phyloP scores from a whole-genome alignment of 1,139 yeast species.

The Pichia sp. region DNA sequence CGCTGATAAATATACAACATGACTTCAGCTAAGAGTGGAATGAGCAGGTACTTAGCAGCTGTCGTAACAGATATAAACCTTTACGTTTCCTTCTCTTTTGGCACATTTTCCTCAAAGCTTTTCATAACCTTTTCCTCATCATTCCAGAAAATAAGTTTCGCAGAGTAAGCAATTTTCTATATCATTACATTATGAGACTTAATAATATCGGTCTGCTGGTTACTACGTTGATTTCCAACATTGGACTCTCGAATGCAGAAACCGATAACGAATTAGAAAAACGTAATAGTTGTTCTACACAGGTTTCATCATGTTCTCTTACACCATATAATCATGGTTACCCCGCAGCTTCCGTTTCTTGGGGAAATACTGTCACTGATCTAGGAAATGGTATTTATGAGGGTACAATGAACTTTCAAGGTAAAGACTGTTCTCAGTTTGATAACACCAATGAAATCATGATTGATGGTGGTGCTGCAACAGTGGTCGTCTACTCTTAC shows the following conservation, averaged over 20 bases:
- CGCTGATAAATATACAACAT: no score
- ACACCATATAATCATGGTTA: constrained; percentile 14
- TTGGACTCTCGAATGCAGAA: neutral
- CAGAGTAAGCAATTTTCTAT: neutral
- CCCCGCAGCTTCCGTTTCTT: constrained; percentile 27
- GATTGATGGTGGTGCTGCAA: constrained; percentile 28
- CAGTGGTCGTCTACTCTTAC: constrained; percentile 27
- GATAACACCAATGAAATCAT: constrained; percentile 29
- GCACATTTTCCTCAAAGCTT: no score
- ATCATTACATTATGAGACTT: neutral
- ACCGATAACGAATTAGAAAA: constrained; percentile 5
- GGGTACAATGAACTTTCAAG: constrained; percentile 29
- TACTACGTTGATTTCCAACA: neutral
- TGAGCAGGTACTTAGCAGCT: no score
- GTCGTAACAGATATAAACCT: no score
- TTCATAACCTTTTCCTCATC: no score
- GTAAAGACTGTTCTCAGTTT: constrained; percentile 22
- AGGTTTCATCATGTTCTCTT: constrained; percentile 8
- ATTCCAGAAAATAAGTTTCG: neutral
- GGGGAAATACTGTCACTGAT: constrained; percentile 20
- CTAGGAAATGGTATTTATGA: constrained; percentile 26
- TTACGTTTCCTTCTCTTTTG: no score
- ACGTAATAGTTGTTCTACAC: neutral
- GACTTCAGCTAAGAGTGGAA: no score
- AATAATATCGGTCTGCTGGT: constrained; percentile 1